Evolutionary conservation across 2,329 filamentous ascomycete species (phyloP), one percentile per base, ranked within the genome.

Genomic region (Aphanocladium album): DNA sequence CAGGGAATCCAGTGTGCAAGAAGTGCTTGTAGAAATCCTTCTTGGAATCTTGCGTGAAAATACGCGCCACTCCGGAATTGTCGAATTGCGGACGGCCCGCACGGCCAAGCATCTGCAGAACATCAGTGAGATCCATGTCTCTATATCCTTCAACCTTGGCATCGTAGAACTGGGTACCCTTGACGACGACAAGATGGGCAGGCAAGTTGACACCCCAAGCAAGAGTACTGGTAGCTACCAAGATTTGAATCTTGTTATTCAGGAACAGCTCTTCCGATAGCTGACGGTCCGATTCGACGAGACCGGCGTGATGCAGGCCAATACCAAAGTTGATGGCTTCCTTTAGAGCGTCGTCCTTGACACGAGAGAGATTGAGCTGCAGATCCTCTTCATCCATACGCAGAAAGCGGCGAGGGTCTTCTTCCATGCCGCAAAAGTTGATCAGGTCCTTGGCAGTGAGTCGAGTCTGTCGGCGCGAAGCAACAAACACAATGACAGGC

Each of bases 1-100:
- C 95, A 0, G 95, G 96, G 73, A 99, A 99, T 1, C 95, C 96
- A 0, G 93, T 98, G 71, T 99, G 95, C 59, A 99, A 77, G 77
- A 99, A 99, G 76, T 99, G 95, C 79, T 99, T 99, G 78, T 99
- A 99, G 74, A 99, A 99, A 62, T 96, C 91, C 76, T 99, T 99
- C 80, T 98, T 99, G 2, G 93, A 81, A 69, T 98, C 93, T 69
- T 99, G 93, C 0, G 95, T 99, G 71, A 99, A 96, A 71, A 99
- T 99, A 33, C 93, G 88, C 11, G 95, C 96, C 61, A 99, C 96
- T 66, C 96, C 95, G 0, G 93, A 96, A 58, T 88, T 90, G 74
- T 99, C 95, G 72, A 99, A 99, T 71, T 99, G 95, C 3, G 95
- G 95, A 64, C 95, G 89, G 17, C 95, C 95, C 14, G 95, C 95